These are phyloP conservation scores for Chaetomium fimeti DNA, from an alignment of 495 filamentous ascomycete species.

Conservation along the genomic window DNA sequence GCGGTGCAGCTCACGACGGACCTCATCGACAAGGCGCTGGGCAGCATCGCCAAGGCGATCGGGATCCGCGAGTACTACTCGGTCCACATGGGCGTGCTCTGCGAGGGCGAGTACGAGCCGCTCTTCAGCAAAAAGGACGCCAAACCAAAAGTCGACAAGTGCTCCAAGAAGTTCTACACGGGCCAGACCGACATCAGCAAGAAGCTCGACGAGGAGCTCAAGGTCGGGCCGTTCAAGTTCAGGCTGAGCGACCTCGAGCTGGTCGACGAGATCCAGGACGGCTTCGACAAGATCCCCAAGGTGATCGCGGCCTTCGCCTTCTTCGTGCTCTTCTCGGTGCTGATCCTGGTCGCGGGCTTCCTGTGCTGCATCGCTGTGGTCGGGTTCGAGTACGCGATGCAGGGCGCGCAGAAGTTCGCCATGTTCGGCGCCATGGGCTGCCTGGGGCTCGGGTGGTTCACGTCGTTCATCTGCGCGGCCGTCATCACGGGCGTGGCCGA, in stretches of 20 bases:
- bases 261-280: constrained; percentile 59
- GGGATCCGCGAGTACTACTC: constrained; percentile 71
- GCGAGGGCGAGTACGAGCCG: constrained; percentile 59
- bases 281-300: constrained; percentile 53
- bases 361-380: constrained; percentile 34
- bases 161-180: constrained; percentile 57
- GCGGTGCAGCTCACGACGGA: constrained; percentile 29
- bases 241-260: constrained; percentile 58
- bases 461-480: constrained; percentile 30
- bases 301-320: constrained; percentile 56
- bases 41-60: constrained; percentile 43
- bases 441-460: constrained; percentile 22
- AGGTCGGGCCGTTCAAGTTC: constrained; percentile 46
- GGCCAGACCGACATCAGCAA: constrained; percentile 58
- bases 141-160: constrained; percentile 57
- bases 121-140: constrained; percentile 45
- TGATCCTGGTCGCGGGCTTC: constrained; percentile 41
- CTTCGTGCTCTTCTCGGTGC: constrained; percentile 57
- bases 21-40: constrained; percentile 38
- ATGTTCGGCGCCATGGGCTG: constrained; percentile 6
- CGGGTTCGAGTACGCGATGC: not conserved
- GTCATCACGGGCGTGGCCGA: constrained; percentile 36
- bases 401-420: not conserved
- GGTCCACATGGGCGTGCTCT: constrained; percentile 66
- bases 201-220: constrained; percentile 53